Percentiles rank a stretch among this genome's conserved stretches.
phyloP scores from a whole-genome alignment of 2,329 filamentous ascomycete species.

The Pseudogymnoascus sp. region DNA sequence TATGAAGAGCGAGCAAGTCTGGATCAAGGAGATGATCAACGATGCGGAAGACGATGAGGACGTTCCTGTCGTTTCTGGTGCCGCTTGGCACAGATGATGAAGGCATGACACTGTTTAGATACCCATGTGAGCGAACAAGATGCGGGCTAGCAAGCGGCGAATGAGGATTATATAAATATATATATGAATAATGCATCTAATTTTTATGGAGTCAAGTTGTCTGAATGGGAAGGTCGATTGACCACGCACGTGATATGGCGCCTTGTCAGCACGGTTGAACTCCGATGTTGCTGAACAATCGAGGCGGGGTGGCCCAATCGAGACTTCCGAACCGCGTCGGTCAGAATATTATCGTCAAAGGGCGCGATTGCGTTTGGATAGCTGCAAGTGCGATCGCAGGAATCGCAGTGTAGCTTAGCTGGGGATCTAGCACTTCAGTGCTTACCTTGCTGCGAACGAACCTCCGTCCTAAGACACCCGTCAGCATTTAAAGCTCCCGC shows the following conservation, averaged over 20 bases:
- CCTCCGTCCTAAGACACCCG: neutral
- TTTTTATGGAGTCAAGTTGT: neutral
- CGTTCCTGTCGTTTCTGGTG: constrained; percentile 10
- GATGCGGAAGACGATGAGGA: constrained; percentile 27
- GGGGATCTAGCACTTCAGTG: neutral
- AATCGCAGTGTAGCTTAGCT: neutral
- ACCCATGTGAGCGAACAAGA: constrained; percentile 5
- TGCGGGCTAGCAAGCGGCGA: neutral
- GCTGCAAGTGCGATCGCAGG: neutral
- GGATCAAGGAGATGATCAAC: constrained; percentile 49
- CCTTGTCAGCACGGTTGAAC: neutral
- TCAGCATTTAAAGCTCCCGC: neutral
- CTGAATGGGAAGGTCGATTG: neutral
- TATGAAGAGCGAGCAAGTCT: constrained; percentile 47
- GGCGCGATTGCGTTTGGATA: neutral
- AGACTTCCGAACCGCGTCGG: neutral
- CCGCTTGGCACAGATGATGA: neutral
- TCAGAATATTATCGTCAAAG: neutral
- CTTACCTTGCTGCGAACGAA: neutral
- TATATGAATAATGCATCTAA: constrained; percentile 2
- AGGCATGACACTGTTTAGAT: constrained; percentile 5
- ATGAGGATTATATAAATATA: neutral
- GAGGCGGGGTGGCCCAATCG: neutral
- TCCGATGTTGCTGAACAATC: neutral
- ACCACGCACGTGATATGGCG: constrained; percentile 4